A percentile compares a stretch with the other conserved stretches of the same genome.
phyloP scores from a whole-genome alignment of 495 filamentous ascomycete species.

The Penicillium riverlandense region DNA sequence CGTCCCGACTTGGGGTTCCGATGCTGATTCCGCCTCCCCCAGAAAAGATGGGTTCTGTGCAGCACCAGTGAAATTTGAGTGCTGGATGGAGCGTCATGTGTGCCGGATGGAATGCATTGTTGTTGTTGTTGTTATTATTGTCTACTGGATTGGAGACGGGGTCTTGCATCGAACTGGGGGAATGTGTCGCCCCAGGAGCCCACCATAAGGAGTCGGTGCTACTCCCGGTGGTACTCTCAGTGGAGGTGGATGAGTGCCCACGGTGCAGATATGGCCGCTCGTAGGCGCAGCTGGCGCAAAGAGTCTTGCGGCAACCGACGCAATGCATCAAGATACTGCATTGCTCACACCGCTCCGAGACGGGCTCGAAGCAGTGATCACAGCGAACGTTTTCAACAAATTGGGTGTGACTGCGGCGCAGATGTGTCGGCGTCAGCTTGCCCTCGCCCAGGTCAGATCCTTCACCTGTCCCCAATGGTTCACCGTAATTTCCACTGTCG shows the following conservation, averaged over 20 bases:
- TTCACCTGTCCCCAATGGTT: constrained; percentile 45
- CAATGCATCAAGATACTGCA: constrained; percentile 60
- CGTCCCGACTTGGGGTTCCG: constrained; percentile 43
- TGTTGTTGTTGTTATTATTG: constrained; percentile 24
- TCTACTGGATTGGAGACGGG: constrained; percentile 12
- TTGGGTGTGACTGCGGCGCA: constrained; percentile 45
- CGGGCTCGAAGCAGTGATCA: constrained; percentile 44
- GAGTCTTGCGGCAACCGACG: constrained; percentile 53
- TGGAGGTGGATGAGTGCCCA: constrained; percentile 8
- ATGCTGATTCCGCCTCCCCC: constrained; percentile 57
- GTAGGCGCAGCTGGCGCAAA: constrained; percentile 56
- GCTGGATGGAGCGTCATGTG: constrained; percentile 28
- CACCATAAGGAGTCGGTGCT: constrained; percentile 43
- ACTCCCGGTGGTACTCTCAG: constrained; percentile 2
- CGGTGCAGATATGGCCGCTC: constrained; percentile 43
- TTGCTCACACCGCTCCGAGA: constrained; percentile 53
- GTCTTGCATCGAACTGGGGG: constrained; percentile 54
- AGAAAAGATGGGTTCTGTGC: constrained; percentile 55
- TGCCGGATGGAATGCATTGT: constrained; percentile 19
- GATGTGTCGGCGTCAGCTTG: constrained; percentile 47
- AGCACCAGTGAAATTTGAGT: constrained; percentile 54
- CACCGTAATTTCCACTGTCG: constrained; percentile 48
- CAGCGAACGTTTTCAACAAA: constrained; percentile 50
- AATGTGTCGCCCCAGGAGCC: constrained; percentile 46
- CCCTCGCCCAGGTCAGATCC: constrained; percentile 40